Evolutionary conservation across 768 basidiomycete species (phyloP).

Genomic region (Amanita muscaria): DNA sequence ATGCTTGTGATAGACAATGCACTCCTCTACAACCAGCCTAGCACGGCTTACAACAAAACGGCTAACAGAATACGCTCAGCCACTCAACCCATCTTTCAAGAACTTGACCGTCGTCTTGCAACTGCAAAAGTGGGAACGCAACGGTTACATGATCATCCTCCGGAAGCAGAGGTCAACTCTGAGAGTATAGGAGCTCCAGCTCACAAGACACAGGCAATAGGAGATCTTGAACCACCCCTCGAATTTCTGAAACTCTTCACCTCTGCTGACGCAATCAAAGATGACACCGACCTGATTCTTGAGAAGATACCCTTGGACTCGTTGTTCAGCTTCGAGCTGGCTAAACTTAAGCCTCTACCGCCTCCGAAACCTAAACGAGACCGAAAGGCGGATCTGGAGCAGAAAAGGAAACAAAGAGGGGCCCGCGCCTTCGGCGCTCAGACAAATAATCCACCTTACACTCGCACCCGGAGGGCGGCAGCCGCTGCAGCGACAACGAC

Average conservation of each 20-base stretch:
- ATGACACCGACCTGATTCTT: constrained; percentile 46
- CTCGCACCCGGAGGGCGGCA: constrained; percentile 18
- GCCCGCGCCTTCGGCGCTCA: constrained; percentile 10
- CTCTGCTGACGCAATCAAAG: constrained; percentile 42
- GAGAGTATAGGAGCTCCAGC: neutral
- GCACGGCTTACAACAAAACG: constrained; percentile 59
- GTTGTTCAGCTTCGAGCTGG: constrained; percentile 62
- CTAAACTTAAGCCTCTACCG: constrained; percentile 48
- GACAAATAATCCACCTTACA: neutral
- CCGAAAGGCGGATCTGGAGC: constrained; percentile 32
- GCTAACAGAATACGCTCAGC: constrained; percentile 53
- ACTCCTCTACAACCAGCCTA: constrained; percentile 72
- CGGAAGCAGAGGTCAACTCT: constrained; percentile 4
- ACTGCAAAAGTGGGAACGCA: neutral
- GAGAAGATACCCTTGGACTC: constrained; percentile 52
- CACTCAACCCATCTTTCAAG: constrained; percentile 31
- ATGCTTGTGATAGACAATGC: constrained; percentile 81
- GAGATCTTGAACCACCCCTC: constrained; percentile 70
- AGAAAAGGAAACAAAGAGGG: constrained; percentile 12
- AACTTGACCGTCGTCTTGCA: constrained; percentile 27
- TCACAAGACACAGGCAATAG: constrained; percentile 24
- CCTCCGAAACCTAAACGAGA: constrained; percentile 30
- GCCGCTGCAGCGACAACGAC: neutral
- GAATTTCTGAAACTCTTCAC: constrained; percentile 47
- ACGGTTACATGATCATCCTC: neutral